Evolutionary conservation across 139 green algal species (phyloP).

Genomic region (Chlorella sorokiniana): DNA sequence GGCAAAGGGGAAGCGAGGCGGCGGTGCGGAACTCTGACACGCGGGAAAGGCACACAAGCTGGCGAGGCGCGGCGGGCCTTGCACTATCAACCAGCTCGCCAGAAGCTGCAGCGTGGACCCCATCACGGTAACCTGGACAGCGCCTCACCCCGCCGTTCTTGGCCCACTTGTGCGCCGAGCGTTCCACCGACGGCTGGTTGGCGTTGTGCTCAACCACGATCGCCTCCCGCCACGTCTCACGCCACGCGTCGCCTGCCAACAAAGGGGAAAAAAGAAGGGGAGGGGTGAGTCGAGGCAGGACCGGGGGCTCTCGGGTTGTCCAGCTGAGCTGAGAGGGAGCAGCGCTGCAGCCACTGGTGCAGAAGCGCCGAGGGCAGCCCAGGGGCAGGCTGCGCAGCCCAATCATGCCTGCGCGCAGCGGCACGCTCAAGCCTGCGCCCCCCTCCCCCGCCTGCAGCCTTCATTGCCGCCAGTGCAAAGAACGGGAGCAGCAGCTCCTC

Average conservation of each 20-base stretch:
- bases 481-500: too few relatives aligned
- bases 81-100: background rate
- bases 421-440: too few relatives aligned
- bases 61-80: background rate
- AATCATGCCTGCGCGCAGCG: too few relatives aligned
- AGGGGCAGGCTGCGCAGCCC: background rate
- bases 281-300: background rate
- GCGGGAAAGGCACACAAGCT: background rate
- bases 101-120: background rate
- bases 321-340: too few relatives aligned
- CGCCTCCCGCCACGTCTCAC: constrained; percentile 80
- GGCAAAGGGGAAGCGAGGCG: background rate
- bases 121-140: background rate
- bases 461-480: background rate
- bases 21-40: background rate
- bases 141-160: constrained; percentile 30
- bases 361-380: too few relatives aligned
- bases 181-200: constrained; percentile 69
- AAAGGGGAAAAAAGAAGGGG: background rate
- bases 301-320: too few relatives aligned
- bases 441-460: background rate
- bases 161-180: constrained; percentile 84
- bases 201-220: constrained; percentile 57
- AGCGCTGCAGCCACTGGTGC: too few relatives aligned
- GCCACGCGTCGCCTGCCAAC: constrained; percentile 67